Evolutionary conservation across 495 filamentous ascomycete species (phyloP).

Genomic region (Aspergillus heteromorphus): DNA sequence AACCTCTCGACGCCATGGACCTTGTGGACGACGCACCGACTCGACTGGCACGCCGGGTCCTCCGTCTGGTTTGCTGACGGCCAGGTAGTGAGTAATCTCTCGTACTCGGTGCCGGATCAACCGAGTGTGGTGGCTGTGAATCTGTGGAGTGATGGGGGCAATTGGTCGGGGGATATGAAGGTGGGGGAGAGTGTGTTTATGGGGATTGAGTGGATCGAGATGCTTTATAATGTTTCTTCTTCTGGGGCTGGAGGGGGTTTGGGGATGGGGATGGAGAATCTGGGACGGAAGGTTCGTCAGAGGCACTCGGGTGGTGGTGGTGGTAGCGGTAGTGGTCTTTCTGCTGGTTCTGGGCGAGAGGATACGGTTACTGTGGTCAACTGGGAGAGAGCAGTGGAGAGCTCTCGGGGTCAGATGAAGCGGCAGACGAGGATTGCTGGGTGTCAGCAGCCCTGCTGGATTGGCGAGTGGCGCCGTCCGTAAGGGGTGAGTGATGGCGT

Average conservation of each 20-base stretch:
- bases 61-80: conserved; percentile 69
- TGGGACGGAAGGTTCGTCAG: background rate
- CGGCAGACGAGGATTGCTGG: background rate
- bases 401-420: background rate
- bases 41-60: conserved; percentile 60
- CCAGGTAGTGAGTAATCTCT: conserved; percentile 49
- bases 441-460: background rate
- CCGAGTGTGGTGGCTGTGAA: conserved; percentile 61
- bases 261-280: too few relatives aligned
- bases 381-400: background rate
- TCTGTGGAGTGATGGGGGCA: conserved; percentile 70
- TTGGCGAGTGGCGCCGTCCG: background rate
- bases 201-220: conserved; percentile 70
- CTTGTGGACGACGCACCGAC: conserved; percentile 62
- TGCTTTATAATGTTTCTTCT: conserved; percentile 55
- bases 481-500: too few relatives aligned
- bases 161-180: conserved; percentile 69
- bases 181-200: conserved; percentile 53
- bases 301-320: too few relatives aligned
- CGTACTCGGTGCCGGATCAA: conserved; percentile 56
- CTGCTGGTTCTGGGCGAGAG: background rate
- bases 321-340: too few relatives aligned
- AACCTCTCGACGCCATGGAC: conserved; percentile 49
- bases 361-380: background rate
- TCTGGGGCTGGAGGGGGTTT: background rate